Percentiles rank a stretch among this genome's conserved stretches.
These are phyloP conservation scores for Phytophthora macrochlamydospora DNA, from an alignment of 352 stramenopile species.

Conservation along the genomic window DNA sequence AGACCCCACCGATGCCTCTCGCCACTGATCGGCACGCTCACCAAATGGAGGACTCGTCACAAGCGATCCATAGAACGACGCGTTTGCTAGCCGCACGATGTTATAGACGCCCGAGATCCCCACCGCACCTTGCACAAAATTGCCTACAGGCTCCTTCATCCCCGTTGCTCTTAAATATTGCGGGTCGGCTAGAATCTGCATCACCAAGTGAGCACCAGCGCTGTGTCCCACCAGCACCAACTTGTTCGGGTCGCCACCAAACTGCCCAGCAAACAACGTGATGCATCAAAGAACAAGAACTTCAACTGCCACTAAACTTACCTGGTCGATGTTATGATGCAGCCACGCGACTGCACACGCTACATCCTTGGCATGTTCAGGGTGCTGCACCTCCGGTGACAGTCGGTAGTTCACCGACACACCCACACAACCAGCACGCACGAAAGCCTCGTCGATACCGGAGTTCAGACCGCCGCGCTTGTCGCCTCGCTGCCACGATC, in stretches of 20 bases:
- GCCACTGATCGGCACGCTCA: conserved; percentile 63
- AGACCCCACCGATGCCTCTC: conserved; percentile 67
- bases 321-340: conserved; percentile 69
- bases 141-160: conserved; percentile 34
- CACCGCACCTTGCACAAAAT: conserved; percentile 58
- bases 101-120: conserved; percentile 89
- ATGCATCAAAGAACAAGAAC: conserved; percentile 1
- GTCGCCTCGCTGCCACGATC: conserved; percentile 85
- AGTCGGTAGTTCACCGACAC: conserved; percentile 85
- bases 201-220: conserved; percentile 78
- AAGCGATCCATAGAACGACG: conserved; percentile 69
- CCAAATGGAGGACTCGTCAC: conserved; percentile 77
- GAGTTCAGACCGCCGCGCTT: conserved; percentile 72
- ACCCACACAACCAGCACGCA: conserved; percentile 51
- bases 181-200: conserved; percentile 69
- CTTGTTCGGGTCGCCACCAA: conserved; percentile 66
- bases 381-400: conserved; percentile 77
- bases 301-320: conserved; percentile 12
- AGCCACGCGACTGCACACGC: conserved; percentile 69
- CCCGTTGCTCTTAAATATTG: conserved; percentile 48
- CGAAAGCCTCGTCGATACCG: conserved; percentile 67
- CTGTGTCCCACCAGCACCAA: conserved; percentile 77
- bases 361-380: conserved; percentile 70
- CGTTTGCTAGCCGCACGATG: conserved; percentile 79
- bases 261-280: conserved; percentile 39